Percentiles rank a stretch among this genome's conserved stretches.
These are phyloP conservation scores for Salmacisia buchloeana DNA, from an alignment of 1,284 basidiomycete genomes.

Conservation along the genomic window DNA sequence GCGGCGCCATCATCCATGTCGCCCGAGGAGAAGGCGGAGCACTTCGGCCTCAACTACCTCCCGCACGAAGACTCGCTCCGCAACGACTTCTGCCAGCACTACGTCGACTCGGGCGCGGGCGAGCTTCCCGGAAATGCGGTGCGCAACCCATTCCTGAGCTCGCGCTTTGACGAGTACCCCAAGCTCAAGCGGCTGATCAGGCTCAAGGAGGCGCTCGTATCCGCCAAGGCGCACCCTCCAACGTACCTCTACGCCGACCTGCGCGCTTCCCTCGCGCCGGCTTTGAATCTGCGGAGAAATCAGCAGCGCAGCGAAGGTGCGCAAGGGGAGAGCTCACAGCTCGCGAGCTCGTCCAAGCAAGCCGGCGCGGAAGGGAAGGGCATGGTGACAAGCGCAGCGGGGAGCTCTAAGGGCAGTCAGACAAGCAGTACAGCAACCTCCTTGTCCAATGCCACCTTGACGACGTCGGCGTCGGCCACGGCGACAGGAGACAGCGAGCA, in stretches of 20 bases:
- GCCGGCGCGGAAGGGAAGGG: no score
- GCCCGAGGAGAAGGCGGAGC: background rate
- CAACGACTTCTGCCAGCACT: slow-evolving; percentile 87
- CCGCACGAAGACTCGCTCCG: slow-evolving; percentile 88
- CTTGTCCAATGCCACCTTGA: background rate
- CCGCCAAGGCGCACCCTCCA: slow-evolving; percentile 27
- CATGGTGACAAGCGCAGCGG: background rate
- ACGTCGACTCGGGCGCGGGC: slow-evolving; percentile 60
- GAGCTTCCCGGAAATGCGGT: slow-evolving; percentile 41
- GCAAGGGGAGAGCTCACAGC: background rate
- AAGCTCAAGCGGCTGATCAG: slow-evolving; percentile 35
- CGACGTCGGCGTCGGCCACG: background rate
- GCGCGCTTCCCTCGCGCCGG: slow-evolving; percentile 11
- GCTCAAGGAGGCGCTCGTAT: slow-evolving; percentile 35
- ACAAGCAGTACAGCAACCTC: background rate
- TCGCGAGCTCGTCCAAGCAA: no score
- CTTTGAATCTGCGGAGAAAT: background rate
- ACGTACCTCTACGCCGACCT: slow-evolving; percentile 38
- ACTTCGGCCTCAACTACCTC: slow-evolving; percentile 18
- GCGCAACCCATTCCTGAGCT: slow-evolving; percentile 53
- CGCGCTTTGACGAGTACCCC: slow-evolving; percentile 75
- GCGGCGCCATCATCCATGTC: background rate
- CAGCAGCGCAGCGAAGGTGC: background rate
- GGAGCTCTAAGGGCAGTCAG: background rate
- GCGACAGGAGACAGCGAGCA: background rate